A percentile compares a stretch with the other conserved stretches of the same genome.
These are phyloP conservation scores for Colletotrichum costaricense DNA, from an alignment of 2,329 filamentous ascomycete genomes.

Conservation along the genomic window DNA sequence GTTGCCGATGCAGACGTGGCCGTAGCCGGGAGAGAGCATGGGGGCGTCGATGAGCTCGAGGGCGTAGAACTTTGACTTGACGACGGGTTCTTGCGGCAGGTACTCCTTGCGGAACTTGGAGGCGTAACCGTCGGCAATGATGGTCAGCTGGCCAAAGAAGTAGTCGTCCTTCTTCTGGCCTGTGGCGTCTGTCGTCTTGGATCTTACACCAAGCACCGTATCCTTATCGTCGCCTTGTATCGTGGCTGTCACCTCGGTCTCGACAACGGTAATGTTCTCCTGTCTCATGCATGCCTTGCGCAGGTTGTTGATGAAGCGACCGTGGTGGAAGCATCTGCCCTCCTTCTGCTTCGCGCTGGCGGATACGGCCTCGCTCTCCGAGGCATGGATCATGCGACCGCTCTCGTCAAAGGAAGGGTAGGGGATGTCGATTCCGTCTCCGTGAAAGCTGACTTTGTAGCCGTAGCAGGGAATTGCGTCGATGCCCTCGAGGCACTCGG, in stretches of 20 bases:
- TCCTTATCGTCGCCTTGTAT: slow-evolving; percentile 76
- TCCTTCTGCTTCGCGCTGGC: slow-evolving; percentile 55
- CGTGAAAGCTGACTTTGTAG: slow-evolving; percentile 89
- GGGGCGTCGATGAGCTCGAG: slow-evolving; percentile 91
- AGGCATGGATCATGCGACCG: slow-evolving; percentile 43
- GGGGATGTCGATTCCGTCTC: slow-evolving; percentile 77
- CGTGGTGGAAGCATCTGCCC: slow-evolving; percentile 92
- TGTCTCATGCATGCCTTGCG: slow-evolving; percentile 79
- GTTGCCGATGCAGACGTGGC: slow-evolving; percentile 88
- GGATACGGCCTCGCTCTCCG: slow-evolving; percentile 30
- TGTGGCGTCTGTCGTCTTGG: slow-evolving; percentile 71
- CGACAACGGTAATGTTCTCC: slow-evolving; percentile 88
- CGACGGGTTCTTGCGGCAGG: slow-evolving; percentile 73
- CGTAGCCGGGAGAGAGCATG: slow-evolving; percentile 79
- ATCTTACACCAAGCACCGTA: slow-evolving; percentile 86
- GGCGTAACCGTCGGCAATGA: slow-evolving; percentile 91
- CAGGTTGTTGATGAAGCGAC: slow-evolving; percentile 87
- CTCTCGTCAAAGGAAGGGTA: slow-evolving; percentile 75
- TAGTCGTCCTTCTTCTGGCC: slow-evolving; percentile 72
- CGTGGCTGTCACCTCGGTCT: slow-evolving; percentile 85
- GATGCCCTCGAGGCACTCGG: slow-evolving; percentile 86
- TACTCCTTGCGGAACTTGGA: slow-evolving; percentile 91
- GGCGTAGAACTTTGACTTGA: slow-evolving; percentile 91
- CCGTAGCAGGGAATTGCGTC: slow-evolving; percentile 86
- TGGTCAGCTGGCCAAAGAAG: slow-evolving; percentile 90